phyloP scores from a whole-genome alignment of 2,329 filamentous ascomycete species.

The Pseudogymnoascus sp. region DNA sequence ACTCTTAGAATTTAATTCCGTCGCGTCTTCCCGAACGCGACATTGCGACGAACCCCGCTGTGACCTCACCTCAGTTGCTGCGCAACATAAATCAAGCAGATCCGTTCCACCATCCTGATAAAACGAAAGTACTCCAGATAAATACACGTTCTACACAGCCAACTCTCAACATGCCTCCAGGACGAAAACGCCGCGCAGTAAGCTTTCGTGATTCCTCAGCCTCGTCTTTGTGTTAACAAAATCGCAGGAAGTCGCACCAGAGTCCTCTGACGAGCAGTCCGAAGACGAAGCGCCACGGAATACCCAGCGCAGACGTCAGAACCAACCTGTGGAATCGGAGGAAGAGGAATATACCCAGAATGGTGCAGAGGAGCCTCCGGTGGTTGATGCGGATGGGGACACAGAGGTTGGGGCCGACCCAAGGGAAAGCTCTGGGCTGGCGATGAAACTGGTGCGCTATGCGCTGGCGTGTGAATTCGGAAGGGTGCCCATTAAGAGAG shows the following conservation, averaged over 20 bases:
- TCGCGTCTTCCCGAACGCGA: not conserved
- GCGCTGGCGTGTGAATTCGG: constrained; percentile 59
- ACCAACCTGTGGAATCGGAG: constrained; percentile 17
- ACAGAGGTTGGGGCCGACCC: constrained; percentile 29
- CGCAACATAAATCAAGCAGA: not conserved
- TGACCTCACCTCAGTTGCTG: not conserved
- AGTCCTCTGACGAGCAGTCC: constrained; percentile 19
- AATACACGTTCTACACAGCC: not conserved
- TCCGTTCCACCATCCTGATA: not conserved
- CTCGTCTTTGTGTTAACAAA: constrained; percentile 12
- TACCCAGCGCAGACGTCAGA: constrained; percentile 20
- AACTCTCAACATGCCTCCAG: constrained; percentile 20
- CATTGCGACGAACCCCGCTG: constrained; percentile 1
- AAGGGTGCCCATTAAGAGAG: constrained; percentile 49
- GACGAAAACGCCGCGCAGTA: constrained; percentile 21
- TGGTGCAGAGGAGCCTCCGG: constrained; percentile 15
- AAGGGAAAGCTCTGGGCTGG: constrained; percentile 31
- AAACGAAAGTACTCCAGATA: not conserved
- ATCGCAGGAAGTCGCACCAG: constrained; percentile 17
- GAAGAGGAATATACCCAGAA: constrained; percentile 22
- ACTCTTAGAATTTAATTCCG: not conserved
- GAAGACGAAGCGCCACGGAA: constrained; percentile 20
- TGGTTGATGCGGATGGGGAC: constrained; percentile 21
- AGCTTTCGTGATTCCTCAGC: constrained; percentile 4
- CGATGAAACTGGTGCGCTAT: constrained; percentile 62